Base-by-base conservation (phyloP, 73 alveolate species). In the Paramecium pentaurelia region DNA sequence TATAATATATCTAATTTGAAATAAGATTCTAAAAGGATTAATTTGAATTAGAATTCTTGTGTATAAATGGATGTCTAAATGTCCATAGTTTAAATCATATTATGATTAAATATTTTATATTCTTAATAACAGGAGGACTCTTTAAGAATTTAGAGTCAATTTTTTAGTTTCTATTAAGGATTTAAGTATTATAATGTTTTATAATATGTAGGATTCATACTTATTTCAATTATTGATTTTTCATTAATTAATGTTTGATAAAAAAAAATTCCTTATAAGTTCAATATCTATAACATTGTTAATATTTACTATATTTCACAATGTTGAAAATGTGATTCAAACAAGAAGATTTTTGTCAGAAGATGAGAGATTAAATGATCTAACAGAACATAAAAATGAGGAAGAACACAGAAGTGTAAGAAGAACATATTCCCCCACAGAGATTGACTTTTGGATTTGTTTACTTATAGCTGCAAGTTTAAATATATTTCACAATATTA, bases 191-290 rank as follows among this genome's bases (percentile, higher is more conserved):
- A 73, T 32, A 64, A 73, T 73, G 14, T 73, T 36, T 37, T 14
- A 36, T 37, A 16, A 18, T 5, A 73, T 8, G 1, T 32, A 36
- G 64, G 68, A 73, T 68, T 73, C 60, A 73, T 16, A 16, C 40
- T 34, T 73, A 37, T 44, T 37, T 44, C 1, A n/a, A 2, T 37
- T 12, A 28, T 64, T 64, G 47, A n/a, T 8, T 64, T 64, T 64
- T 64, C 84, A 64, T 28, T 64, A 64, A 64, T 64, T 64, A 73
- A 73, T 73, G 87, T 73, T 73, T 73, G 60, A 73, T 38, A 73
- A 73, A 73, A 73, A 73, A 20, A 73, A 73, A 40, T 73, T 73
- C 42, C 40, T 73, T n/a, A 73, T 73, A 16, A 73, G 87, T 38
- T 73, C 87, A 40, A 73, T 73, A 30, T 73, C 60, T 4, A 18